Evolutionary conservation across 352 stramenopile genomes (phyloP), one percentile per base, ranked within the genome.

Genomic region (Pythium brassicae): DNA sequence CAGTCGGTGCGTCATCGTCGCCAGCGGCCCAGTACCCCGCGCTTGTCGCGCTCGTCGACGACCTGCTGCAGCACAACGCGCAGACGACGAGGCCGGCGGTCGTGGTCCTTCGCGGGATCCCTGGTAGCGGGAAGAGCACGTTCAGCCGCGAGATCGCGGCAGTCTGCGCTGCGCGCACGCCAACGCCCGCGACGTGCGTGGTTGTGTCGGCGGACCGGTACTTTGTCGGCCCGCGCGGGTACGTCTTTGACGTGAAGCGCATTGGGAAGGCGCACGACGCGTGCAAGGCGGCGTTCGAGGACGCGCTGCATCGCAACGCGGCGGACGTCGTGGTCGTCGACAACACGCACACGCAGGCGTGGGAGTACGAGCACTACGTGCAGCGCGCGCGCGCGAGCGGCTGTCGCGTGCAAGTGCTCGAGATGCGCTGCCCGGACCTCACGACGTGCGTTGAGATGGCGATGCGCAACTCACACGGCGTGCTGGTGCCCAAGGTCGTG

Each of bases 61-160:
- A 62, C 6, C 71, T 86, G 56, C 20, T 91, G 19, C 39, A 46
- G 25, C 47, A 68, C 10, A 71, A 66, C 23, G 20, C 32, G 15
- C 45, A 47, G 34, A 49, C 56, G 0, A 55, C 55, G 19, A 57
- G 50, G n/a, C 57, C 67, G 3, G 55, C 78, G 9, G 78, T 88
- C 8, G 65, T 89, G 44, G 79, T 92, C 37, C 54, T 92, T 39
- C 67, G 82, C 48, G 82, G 82, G 12, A 85, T 92, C 35, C 82
- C 82, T 3, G 82, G 82, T 0, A 89, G 79, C 55, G 82, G 82
- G 15, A 92, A 92, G 57, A 90, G 77, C 58, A 76, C 77, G 3
- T 50, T 90, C 15, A 57, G 65, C 9, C 62, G 60, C 2, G 76
- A 85, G 26, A 66, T 89, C 11, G 49, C 63, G 5, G 40, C 51